These are phyloP conservation scores for Colletotrichum sp. DNA, from an alignment of 2,329 filamentous ascomycete species.

Conservation along the genomic window DNA sequence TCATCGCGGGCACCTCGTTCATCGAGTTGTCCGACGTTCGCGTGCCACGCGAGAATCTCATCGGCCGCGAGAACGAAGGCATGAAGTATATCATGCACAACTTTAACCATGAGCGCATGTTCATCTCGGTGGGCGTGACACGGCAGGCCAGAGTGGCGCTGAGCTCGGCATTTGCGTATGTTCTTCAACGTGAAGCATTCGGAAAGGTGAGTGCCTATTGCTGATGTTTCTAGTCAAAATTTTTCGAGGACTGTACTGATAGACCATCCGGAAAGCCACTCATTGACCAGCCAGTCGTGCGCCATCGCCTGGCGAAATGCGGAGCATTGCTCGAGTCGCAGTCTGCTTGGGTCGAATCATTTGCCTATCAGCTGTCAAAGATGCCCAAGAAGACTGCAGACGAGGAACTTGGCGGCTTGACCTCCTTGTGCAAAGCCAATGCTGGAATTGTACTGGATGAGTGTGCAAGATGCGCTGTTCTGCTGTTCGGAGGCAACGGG, in stretches of 20 bases:
- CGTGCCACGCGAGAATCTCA: slow-evolving; percentile 72
- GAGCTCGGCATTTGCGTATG: slow-evolving; percentile 39
- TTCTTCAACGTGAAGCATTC: slow-evolving; percentile 42
- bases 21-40: slow-evolving; percentile 79
- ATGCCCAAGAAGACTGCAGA: slow-evolving; percentile 65
- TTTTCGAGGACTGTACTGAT: not conserved
- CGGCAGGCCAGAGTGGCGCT: slow-evolving; percentile 55
- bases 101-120: slow-evolving; percentile 79
- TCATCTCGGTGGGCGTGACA: slow-evolving; percentile 68
- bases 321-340: slow-evolving; percentile 72
- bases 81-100: slow-evolving; percentile 81
- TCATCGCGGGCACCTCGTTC: slow-evolving; percentile 72
- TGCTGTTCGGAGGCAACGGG: slow-evolving; percentile 78
- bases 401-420: slow-evolving; percentile 71
- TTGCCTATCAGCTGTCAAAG: slow-evolving; percentile 72
- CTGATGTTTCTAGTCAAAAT: accelerated
- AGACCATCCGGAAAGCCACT: slow-evolving; percentile 46
- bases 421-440: slow-evolving; percentile 75
- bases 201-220: slow-evolving; percentile 23
- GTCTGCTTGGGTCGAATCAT: slow-evolving; percentile 75
- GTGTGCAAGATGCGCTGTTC: slow-evolving; percentile 70
- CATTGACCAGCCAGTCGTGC: slow-evolving; percentile 76
- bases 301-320: slow-evolving; percentile 74
- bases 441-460: slow-evolving; percentile 74
- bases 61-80: slow-evolving; percentile 72